Evolutionary conservation across 225 moss, liverwort and hornwort genomes (phyloP), one percentile per base, ranked within the genome.

Genomic region (Takakia lepidozioides): DNA sequence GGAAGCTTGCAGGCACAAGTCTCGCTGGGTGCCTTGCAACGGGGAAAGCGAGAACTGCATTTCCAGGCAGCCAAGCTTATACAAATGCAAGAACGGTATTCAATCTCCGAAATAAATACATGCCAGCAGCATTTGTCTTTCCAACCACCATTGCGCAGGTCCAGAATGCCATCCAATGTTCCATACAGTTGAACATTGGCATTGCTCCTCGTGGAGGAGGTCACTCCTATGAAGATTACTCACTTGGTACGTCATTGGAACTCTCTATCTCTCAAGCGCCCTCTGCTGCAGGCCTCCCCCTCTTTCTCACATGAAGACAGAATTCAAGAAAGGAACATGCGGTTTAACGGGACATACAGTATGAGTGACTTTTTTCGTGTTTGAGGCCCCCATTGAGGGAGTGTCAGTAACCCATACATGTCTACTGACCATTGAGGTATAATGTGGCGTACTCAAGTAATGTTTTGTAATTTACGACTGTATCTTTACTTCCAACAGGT

Each of bases 121-220:
- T 41, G 0, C 90, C 90, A 4, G 81, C 81, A 4, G 90, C 86
- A 29, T 80, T 86, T 36, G 86, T 91, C 10, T 78, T 86, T 3
- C 72, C 86, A 1, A 78, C 64, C 27, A 63, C 78, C 0, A 70
- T 83, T 1, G 67, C 84, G 2, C 87, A 92, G 16, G 87, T 92
- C 25, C 83, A 84, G 45, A 80, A 79, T 36, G 76, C 82, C 0
- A 29, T 91, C 5, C 58, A 47, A 7, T 91, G 90, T 3, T 64
- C 90, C 27, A 75, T 71, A 43, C 67, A 81, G 54, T 29, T 73
- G 0, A 67, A 71, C 0, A 75, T 91, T 19, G 81, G 83, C 17
- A 71, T 91, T 29, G 72, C 80, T 41, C 86, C 90, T 1, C 76
- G 87, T 6, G 64, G 87, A 14, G 91, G 91, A 24, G 91, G 86